Base-by-base conservation (phyloP, 202 grass and related monocot genomes). In the Brachypodium distachyon region DNA sequence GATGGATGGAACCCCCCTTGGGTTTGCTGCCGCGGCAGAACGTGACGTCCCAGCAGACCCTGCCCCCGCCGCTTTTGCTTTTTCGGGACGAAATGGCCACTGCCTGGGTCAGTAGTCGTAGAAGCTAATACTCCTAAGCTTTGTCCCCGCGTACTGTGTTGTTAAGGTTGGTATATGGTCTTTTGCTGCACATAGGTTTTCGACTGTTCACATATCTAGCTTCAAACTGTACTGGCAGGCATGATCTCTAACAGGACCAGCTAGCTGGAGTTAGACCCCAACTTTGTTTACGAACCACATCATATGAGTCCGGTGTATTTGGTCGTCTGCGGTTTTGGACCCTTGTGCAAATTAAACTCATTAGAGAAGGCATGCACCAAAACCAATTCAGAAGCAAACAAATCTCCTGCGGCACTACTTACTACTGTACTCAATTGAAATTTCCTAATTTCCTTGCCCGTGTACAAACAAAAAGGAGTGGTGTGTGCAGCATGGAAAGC, bases 21-120 rank as follows among this genome's bases (percentile, higher is more conserved):
- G 73, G 19, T 22, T 26, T 2, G 50, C 49, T 60, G 40, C 76
- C 17, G 70, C 46, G 43, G 60, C 74, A 79, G 42, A 79, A 61
- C 74, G 74, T 88, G 75, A 80, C 80, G 74, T 79, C 68, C 67
- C 68, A 83, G 85, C 74, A 44, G 59, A 69, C 67, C 49, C 69
- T 67, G 76, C 54, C 25, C 11, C 33, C 23, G 50, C 54, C 19
- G 64, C 62, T 38, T 28, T 38, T 21, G 46, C 70, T 54, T 49
- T 82, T 51, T 53, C 28, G 26, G 25, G 34, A 63, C 56, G 0
- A 6, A 9, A 19, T 48, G 73, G 27, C 55, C 73, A 33, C 39
- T 7, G 33, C 6, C n/a, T n/a, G n/a, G 1, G 51, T 10, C 23
- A 3, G 22, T 6, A 12, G 51, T n/a, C n/a, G n/a, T n/a, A n/a